Conservation (phyloP, 2,329 filamentous ascomycete genomes). For the Fusarium compactum region DNA sequence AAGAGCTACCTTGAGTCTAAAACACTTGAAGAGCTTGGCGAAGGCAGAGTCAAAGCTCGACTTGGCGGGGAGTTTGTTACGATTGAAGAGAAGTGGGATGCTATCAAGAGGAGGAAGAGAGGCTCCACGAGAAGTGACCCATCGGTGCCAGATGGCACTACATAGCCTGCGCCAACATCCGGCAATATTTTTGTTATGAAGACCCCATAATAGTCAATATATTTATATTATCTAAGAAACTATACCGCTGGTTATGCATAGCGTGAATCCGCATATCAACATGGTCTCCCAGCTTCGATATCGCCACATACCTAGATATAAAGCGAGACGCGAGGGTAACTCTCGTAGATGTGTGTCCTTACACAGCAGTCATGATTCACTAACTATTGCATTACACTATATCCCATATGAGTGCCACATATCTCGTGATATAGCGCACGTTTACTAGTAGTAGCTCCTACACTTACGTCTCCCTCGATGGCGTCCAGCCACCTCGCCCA, state of each 20-base stretch:
- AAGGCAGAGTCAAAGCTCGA: conserved; percentile 59
- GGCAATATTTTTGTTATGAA: conserved; percentile 4
- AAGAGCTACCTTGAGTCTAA: conserved; percentile 58
- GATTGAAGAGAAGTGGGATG: conserved; percentile 57
- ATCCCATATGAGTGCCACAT: conserved; percentile 63
- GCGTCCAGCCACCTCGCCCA: conserved; percentile 79
- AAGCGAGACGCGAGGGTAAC: not conserved
- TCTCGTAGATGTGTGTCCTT: not conserved
- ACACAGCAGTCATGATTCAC: not conserved
- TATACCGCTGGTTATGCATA: conserved; percentile 14
- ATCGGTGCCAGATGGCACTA: conserved; percentile 40
- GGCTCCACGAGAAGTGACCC: conserved; percentile 42
- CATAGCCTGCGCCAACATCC: conserved; percentile 8
- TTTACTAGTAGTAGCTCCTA: conserved; percentile 75
- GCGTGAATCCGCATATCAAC: not conserved
- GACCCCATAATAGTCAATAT: conserved; percentile 8
- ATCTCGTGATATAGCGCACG: conserved; percentile 67
- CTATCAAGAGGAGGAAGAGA: conserved; percentile 52
- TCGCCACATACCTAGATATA: not conserved
- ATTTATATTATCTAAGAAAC: conserved; percentile 1
- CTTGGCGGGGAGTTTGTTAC: conserved; percentile 60
- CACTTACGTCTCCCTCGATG: conserved; percentile 71
- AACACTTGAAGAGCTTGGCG: conserved; percentile 64
- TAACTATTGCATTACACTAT: not conserved
- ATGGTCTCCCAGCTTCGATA: not conserved